Evolutionary conservation across 345 rosid species (phyloP), one percentile per base, ranked within the genome.

Genomic region (Salix suchowensis): DNA sequence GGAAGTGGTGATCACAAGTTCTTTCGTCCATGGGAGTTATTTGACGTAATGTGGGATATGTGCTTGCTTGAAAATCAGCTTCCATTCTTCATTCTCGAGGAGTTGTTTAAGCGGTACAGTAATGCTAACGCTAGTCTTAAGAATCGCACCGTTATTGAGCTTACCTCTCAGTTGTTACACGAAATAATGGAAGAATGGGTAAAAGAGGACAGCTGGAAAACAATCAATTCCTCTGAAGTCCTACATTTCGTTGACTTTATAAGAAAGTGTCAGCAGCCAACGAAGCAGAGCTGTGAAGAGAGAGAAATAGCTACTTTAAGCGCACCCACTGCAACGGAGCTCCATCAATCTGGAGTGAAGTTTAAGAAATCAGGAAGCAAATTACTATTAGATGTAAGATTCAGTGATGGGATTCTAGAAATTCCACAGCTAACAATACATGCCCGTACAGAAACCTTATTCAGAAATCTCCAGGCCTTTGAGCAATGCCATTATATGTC

Each of bases 381-480:
- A 0, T 77, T 0, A 9, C 42, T 39, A 1, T 32, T 76, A 1
- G 76, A 78, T 9, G 52, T 82, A 14, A 64, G 19, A 0, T 82
- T 85, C 32, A 0, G 48, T 4, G 14, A 73, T 6, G 84, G 86
- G 21, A 32, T 62, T 16, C 74, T 80, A 14, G 50, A 80, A 66
- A 78, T 82, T 40, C 81, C 78, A 0, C n/a, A 4, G 0, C 6
- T 72, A 4, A 4, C 0, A 16, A 34, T 85, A 26, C 2, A 5
- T 0, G 30, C 9, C 1, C 0, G 15, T 0, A 23, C 76, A 1
- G 52, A 68, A 65, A 26, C 2, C 5, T 8, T 66, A 4, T 39
- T 79, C 24, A 19, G 52, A 1, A 85, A 79, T 73, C 48, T 85
- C 3, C 6, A 54, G 0, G 77, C 85, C 12, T 82, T 70, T 2